Conservation (phyloP, 371 early-diverging fungal genomes). For the Mucor mucedo region DNA sequence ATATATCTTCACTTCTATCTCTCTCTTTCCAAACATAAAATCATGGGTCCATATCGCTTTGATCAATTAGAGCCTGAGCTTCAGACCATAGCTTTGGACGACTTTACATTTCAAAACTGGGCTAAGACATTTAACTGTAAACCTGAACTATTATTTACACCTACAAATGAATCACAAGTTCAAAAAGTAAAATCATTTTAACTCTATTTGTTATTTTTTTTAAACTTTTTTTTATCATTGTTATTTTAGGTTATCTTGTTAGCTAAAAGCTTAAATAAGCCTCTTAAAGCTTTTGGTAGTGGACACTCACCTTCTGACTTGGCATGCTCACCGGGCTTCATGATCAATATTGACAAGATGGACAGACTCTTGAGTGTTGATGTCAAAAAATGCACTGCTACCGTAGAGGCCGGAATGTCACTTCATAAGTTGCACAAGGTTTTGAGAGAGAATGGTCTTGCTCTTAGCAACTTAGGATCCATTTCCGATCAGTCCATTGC, state of each 20-base stretch:
- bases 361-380: constrained; percentile 63
- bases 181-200: constrained; percentile 51
- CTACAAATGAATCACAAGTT: constrained; percentile 67
- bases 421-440: constrained; percentile 65
- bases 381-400: constrained; percentile 46
- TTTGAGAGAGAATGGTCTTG: constrained; percentile 65
- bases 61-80: constrained; percentile 23
- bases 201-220: not conserved
- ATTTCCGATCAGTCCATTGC: constrained; percentile 84
- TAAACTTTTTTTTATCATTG: not conserved
- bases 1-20: no score
- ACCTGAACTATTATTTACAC: constrained; percentile 67
- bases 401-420: constrained; percentile 78
- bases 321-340: constrained; percentile 70
- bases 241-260: constrained; percentile 55
- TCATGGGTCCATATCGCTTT: constrained; percentile 24
- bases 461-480: constrained; percentile 80
- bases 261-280: constrained; percentile 49
- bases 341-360: constrained; percentile 76
- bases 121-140: constrained; percentile 70
- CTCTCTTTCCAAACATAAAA: not conserved
- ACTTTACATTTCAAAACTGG: constrained; percentile 72
- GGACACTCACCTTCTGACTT: constrained; percentile 88
- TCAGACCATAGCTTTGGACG: constrained; percentile 14
- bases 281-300: constrained; percentile 73